Evolutionary conservation across 352 stramenopile species (phyloP), one percentile per base, ranked within the genome.

Genomic region (Phytophthora citrophthora): DNA sequence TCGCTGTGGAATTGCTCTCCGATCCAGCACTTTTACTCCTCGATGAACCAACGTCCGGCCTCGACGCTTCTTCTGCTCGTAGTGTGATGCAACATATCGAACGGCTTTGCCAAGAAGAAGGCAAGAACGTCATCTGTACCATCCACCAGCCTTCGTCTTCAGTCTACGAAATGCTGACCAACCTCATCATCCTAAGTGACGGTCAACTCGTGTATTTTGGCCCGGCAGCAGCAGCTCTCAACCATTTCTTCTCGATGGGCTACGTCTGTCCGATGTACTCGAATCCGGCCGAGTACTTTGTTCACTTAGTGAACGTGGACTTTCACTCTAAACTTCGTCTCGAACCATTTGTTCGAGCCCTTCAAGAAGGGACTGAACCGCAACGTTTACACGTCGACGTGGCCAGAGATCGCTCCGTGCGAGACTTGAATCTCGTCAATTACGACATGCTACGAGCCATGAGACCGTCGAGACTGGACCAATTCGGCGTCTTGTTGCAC

Each of bases 21-120:
- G 97, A 98, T 57, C 96, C 96, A 46, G 92, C 95, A n/a, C 73
- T 99, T 29, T 62, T 99, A 32, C 89, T 99, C 24, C 74, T 99
- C 18, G 96, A 98, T 54, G 96, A 98, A 56, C 94, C 96, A 2
- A 99, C 94, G 0, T 95, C 79, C 9, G 91, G 93, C 0, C 75
- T 99, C 13, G 96, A 99, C 70, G 81, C 87, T 15, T 91, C 82
- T 5, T 90, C 93, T n/a, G 92, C 94, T 12, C 76, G 91, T 23
- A 83, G 83, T 45, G 88, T 98, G 4, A 97, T 99, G 68, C 72
- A 94, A 23, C 60, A 84, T 20, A 76, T 93, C 18, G 58, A 85
- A 11, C 61, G 74, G 27, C 58, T 84, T 1, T 77, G 82, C 13
- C 64, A 70, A 0, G 72, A 93, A 20, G 55, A 61, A 31, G 68